Conservation (phyloP, 2,329 filamentous ascomycete genomes). For the Epichloe scottii region DNA sequence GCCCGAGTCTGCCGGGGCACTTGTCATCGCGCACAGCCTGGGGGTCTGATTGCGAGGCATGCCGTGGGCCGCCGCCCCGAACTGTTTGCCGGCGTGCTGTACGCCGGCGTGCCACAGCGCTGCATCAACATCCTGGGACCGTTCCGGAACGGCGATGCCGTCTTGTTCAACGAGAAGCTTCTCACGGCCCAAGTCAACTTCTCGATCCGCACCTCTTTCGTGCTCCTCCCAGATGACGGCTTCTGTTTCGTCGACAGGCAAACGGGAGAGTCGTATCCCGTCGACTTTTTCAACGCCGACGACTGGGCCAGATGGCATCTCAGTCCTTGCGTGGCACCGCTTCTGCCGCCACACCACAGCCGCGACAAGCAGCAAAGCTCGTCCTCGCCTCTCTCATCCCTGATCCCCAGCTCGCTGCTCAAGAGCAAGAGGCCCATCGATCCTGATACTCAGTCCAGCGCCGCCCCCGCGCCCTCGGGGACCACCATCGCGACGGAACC, state of each 20-base stretch:
- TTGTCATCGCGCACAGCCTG: conserved; percentile 75
- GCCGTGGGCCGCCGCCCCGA: conserved; percentile 77
- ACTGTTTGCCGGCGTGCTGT: conserved; percentile 75
- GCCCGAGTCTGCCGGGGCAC: conserved; percentile 50
- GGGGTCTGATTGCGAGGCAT: conserved; percentile 83
- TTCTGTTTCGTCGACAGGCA: conserved; percentile 76
- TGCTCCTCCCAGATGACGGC: conserved; percentile 74
- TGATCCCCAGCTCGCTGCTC: conserved; percentile 30
- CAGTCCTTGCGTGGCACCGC: conserved; percentile 62
- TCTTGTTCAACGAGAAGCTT: conserved; percentile 77
- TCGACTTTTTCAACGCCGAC: conserved; percentile 73
- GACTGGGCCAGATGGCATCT: conserved; percentile 69
- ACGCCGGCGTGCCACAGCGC: conserved; percentile 70
- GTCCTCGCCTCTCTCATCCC: conserved; percentile 32
- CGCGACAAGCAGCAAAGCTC: conserved; percentile 18
- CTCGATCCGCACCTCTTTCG: conserved; percentile 74
- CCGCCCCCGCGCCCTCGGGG: conserved; percentile 5
- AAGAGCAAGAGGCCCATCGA: conserved; percentile 4
- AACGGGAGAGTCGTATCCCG: conserved; percentile 65
- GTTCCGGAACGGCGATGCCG: conserved; percentile 81
- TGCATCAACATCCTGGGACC: conserved; percentile 90
- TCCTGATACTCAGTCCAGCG: not conserved
- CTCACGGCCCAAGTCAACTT: conserved; percentile 91
- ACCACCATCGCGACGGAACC: not conserved
- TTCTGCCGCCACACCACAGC: conserved; percentile 43